Percentiles rank a stretch among this genome's conserved stretches.
Conservation (phyloP, 768 basidiomycete genomes). For the Calocybe gangraenosa region DNA sequence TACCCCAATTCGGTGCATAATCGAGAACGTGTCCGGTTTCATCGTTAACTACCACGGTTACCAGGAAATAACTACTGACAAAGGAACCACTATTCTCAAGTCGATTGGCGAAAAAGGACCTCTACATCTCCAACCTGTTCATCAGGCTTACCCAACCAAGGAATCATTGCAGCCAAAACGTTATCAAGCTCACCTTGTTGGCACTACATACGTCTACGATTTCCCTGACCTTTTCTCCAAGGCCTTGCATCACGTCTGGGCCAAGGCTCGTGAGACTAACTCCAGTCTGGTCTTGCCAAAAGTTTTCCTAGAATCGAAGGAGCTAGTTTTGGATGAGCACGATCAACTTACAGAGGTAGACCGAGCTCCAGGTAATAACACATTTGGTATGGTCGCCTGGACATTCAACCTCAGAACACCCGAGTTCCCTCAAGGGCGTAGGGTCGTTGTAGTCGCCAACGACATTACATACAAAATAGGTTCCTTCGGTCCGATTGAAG, state of each 20-base stretch:
- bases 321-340: constrained; percentile 92
- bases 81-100: constrained; percentile 92
- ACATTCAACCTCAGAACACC: constrained; percentile 89
- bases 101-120: constrained; percentile 98
- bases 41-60: constrained; percentile 98
- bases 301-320: constrained; percentile 75
- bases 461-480: constrained; percentile 99
- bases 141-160: constrained; percentile 92
- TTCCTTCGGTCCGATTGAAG: constrained; percentile 93
- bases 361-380: constrained; percentile 90
- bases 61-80: constrained; percentile 96
- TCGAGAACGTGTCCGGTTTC: constrained; percentile 98
- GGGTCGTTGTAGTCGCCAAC: constrained; percentile 88
- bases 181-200: constrained; percentile 97
- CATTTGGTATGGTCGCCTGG: constrained; percentile 98
- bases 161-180: constrained; percentile 98
- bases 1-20: constrained; percentile 94
- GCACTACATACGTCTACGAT: constrained; percentile 98
- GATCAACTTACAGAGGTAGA: constrained; percentile 89
- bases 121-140: constrained; percentile 92
- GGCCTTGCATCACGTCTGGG: constrained; percentile 92
- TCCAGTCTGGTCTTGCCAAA: constrained; percentile 72
- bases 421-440: constrained; percentile 87
- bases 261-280: constrained; percentile 59
- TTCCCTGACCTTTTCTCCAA: constrained; percentile 99